Conservation (phyloP, 2,329 filamentous ascomycete species). For the Hyphodiscus sp. region DNA sequence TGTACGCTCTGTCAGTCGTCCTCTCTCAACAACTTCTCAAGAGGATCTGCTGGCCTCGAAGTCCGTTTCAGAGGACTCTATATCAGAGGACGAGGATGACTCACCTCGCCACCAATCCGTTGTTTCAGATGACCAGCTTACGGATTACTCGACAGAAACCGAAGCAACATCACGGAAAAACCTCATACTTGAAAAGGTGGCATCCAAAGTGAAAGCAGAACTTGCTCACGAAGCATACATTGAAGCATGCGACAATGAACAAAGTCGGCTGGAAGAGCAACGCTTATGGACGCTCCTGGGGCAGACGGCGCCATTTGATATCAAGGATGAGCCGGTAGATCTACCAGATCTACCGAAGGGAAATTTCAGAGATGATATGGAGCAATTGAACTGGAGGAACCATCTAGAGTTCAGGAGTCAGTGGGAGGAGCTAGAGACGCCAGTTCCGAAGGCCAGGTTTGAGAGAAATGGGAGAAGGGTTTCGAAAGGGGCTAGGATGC, state of each 20-base stretch:
- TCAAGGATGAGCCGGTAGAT: constrained; percentile 12
- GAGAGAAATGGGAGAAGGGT: constrained; percentile 14
- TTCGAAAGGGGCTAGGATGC: constrained; percentile 10
- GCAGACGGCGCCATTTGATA: constrained; percentile 21
- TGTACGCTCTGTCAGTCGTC: not conserved
- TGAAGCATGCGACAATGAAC: constrained; percentile 23
- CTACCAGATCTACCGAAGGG: constrained; percentile 4
- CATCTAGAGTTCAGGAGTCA: constrained; percentile 23
- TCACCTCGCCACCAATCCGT: not conserved
- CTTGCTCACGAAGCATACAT: constrained; percentile 19
- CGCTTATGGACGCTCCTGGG: constrained; percentile 25
- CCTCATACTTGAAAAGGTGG: not conserved
- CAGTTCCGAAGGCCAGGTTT: constrained; percentile 20
- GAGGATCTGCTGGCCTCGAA: constrained; percentile 1
- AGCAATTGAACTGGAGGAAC: constrained; percentile 23
- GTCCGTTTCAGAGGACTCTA: not conserved
- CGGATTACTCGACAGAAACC: not conserved
- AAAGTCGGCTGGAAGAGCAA: constrained; percentile 23
- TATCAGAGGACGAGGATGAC: not conserved
- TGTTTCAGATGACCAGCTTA: not conserved
- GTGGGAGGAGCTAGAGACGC: constrained; percentile 25
- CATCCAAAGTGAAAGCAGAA: constrained; percentile 6
- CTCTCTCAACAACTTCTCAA: not conserved
- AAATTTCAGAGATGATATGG: not conserved
- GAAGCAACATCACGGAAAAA: not conserved